A percentile compares a stretch with the other conserved stretches of the same genome.
phyloP scores from a whole-genome alignment of 2,329 filamentous ascomycete species.

The Monosporascus sp. region DNA sequence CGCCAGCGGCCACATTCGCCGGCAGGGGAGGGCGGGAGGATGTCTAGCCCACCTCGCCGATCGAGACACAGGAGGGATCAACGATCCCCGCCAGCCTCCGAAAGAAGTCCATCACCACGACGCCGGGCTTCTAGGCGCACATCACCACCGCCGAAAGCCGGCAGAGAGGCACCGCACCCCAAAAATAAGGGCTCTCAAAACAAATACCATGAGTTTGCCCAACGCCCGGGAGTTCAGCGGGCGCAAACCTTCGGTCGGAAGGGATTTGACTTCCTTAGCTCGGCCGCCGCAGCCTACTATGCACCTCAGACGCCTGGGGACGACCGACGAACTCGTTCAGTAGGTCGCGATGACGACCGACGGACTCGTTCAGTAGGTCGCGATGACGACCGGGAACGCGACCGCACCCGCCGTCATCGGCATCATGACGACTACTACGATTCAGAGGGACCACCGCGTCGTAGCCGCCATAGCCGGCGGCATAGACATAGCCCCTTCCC shows the following conservation, averaged over 20 bases:
- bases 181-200: slow-evolving; percentile 7
- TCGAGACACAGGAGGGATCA: slow-evolving; percentile 10
- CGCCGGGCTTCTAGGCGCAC: slow-evolving; percentile 4
- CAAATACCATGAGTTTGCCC: slow-evolving; percentile 11
- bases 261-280: slow-evolving; percentile 21
- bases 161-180: slow-evolving; percentile 2
- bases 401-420: not conserved
- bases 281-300: slow-evolving; percentile 24
- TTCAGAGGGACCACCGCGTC: slow-evolving; percentile 5
- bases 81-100: slow-evolving; percentile 2
- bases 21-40: slow-evolving; percentile 8
- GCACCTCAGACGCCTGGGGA: slow-evolving; percentile 17
- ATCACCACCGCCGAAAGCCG: slow-evolving; percentile 6
- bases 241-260: slow-evolving; percentile 20
- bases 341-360: slow-evolving; percentile 11
- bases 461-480: slow-evolving; percentile 12
- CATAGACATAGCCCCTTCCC: slow-evolving; percentile 18
- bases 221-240: slow-evolving; percentile 20
- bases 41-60: slow-evolving; percentile 17
- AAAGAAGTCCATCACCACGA: slow-evolving; percentile 9
- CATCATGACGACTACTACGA: slow-evolving; percentile 2
- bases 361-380: slow-evolving; percentile 16
- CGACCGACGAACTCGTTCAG: slow-evolving; percentile 10
- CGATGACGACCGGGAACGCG: slow-evolving; percentile 2
- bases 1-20: slow-evolving; percentile 12